phyloP scores from a whole-genome alignment of 345 rosid genomes.

The Camelina laxa region DNA sequence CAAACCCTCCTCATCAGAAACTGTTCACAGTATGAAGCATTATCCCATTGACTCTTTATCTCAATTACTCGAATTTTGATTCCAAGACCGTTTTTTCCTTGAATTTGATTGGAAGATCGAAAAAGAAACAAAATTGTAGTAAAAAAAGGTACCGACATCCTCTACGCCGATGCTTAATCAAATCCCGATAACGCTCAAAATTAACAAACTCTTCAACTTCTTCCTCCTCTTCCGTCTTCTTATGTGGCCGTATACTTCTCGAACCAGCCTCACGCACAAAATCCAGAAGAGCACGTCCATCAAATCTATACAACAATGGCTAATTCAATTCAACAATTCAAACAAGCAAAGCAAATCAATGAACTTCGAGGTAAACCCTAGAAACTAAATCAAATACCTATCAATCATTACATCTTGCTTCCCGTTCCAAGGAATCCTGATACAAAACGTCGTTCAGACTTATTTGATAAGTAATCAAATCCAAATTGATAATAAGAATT shows the following conservation, averaged over 20 bases:
- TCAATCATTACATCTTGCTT: slow-evolving; percentile 83
- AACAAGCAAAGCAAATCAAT: background rate
- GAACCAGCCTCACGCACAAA: slow-evolving; percentile 81
- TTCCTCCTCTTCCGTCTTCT: slow-evolving; percentile 88
- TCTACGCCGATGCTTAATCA: slow-evolving; percentile 99
- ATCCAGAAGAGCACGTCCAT: slow-evolving; percentile 95
- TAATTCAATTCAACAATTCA: background rate
- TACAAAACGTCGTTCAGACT: background rate
- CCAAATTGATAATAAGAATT: background rate
- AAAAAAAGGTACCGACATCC: slow-evolving; percentile 99
- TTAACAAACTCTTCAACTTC: slow-evolving; percentile 99
- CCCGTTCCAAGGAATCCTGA: slow-evolving; percentile 95
- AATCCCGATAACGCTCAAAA: slow-evolving; percentile 99
- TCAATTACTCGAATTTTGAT: slow-evolving; percentile 14
- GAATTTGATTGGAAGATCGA: slow-evolving; percentile 20
- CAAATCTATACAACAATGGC: slow-evolving; percentile 50
- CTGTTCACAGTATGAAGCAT: slow-evolving; percentile 55
- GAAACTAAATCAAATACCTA: slow-evolving; percentile 47
- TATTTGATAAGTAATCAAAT: background rate
- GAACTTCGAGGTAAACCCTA: slow-evolving; percentile 7
- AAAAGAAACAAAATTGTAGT: slow-evolving; percentile 19
- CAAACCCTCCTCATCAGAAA: slow-evolving; percentile 85
- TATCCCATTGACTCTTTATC: slow-evolving; percentile 41
- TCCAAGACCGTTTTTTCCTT: slow-evolving; percentile 27
- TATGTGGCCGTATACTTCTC: slow-evolving; percentile 49